These are phyloP conservation scores for Podospora pseudoanserina DNA, from an alignment of 495 filamentous ascomycete genomes.

Conservation along the genomic window DNA sequence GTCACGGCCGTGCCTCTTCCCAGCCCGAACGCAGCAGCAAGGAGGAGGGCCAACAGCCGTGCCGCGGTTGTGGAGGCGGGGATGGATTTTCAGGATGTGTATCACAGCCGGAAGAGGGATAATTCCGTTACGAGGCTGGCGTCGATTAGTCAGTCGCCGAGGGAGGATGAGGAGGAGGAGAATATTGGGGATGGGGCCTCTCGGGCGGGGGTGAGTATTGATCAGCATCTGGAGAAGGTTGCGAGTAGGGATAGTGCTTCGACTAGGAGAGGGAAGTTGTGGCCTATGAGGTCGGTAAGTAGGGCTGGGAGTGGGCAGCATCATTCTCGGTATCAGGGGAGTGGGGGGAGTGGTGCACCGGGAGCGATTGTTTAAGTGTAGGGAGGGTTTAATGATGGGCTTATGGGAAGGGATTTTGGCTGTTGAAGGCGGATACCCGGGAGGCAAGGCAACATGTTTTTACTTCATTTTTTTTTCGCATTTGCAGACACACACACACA, in stretches of 20 bases:
- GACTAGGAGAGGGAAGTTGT: not conserved
- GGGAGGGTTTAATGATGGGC: not conserved
- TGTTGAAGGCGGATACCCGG: not conserved
- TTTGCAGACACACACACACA: not conserved
- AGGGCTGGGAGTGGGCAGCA: not conserved
- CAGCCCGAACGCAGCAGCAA: not conserved
- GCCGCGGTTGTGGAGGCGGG: slow-evolving; percentile 30
- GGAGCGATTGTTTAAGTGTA: not conserved
- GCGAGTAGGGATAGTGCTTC: slow-evolving; percentile 21
- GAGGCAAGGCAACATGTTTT: not conserved
- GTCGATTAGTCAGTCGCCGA: slow-evolving; percentile 25
- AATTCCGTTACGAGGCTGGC: slow-evolving; percentile 17
- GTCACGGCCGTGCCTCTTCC: not conserved
- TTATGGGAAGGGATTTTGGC: not conserved
- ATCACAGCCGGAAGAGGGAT: slow-evolving; percentile 25
- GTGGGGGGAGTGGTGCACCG: not conserved
- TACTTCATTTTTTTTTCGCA: not conserved
- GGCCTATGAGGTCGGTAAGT: not conserved
- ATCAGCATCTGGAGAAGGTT: slow-evolving; percentile 17
- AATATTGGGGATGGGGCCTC: not conserved
- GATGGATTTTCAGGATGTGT: slow-evolving; percentile 36
- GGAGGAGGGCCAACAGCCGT: slow-evolving; percentile 22
- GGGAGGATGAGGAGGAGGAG: slow-evolving; percentile 19
- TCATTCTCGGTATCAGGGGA: not conserved
- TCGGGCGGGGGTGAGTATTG: not conserved